Evolutionary conservation across 2,329 filamentous ascomycete species (phyloP).

Genomic region (Calycina marina): DNA sequence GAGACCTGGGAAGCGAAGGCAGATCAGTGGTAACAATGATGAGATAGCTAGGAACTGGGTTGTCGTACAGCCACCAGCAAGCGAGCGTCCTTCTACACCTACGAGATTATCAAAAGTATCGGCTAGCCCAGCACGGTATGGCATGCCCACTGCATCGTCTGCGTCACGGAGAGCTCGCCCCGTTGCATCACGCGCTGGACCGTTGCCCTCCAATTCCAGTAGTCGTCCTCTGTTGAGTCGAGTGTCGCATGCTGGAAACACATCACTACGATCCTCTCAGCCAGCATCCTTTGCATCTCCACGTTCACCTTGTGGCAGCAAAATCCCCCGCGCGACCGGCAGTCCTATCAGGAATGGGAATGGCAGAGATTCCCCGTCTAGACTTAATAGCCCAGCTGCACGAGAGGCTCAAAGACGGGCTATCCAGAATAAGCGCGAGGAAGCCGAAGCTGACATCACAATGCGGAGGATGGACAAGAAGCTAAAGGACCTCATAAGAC

Average conservation of each 20-base stretch:
- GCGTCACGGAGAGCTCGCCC: constrained; percentile 5
- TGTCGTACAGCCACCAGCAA: constrained; percentile 32
- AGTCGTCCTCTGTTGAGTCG: constrained; percentile 21
- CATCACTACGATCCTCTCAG: constrained; percentile 26
- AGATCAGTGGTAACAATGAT: constrained; percentile 32
- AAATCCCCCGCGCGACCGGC: constrained; percentile 9
- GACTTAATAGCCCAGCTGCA: constrained; percentile 18
- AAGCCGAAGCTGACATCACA: constrained; percentile 63
- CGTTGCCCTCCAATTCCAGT: background rate
- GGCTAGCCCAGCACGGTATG: constrained; percentile 11
- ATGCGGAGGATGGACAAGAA: constrained; percentile 68
- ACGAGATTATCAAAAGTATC: constrained; percentile 7
- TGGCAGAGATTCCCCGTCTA: background rate
- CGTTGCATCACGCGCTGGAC: constrained; percentile 17
- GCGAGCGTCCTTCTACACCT: constrained; percentile 4
- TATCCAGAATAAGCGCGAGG: constrained; percentile 55
- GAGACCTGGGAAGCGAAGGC: constrained; percentile 30
- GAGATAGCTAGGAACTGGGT: constrained; percentile 58
- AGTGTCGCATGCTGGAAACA: constrained; percentile 33
- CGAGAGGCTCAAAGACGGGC: constrained; percentile 61
- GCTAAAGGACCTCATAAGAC: constrained; percentile 72
- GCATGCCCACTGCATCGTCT: constrained; percentile 16
- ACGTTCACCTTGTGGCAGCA: constrained; percentile 25
- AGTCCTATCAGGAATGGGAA: constrained; percentile 3
- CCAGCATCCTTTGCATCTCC: constrained; percentile 40